These are phyloP conservation scores for Cutaneotrichosporon sp. DNA, from an alignment of 1,284 basidiomycete genomes.

Conservation along the genomic window DNA sequence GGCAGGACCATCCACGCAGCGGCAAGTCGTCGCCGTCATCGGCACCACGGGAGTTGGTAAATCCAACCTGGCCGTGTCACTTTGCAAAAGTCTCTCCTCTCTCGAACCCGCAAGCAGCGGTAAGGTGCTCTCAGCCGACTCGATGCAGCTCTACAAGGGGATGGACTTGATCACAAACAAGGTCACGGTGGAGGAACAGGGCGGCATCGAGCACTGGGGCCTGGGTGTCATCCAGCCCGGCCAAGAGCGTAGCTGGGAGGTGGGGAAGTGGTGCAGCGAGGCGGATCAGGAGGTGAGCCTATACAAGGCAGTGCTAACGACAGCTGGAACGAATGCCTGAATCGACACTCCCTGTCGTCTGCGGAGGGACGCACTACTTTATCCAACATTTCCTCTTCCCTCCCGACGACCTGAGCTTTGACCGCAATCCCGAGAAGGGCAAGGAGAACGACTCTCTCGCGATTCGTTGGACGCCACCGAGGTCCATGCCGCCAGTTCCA, in stretches of 20 bases:
- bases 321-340: slow-evolving; percentile 7
- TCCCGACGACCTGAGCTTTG: slow-evolving; percentile 63
- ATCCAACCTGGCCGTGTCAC: slow-evolving; percentile 84
- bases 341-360: slow-evolving; percentile 70
- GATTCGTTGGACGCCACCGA: slow-evolving; percentile 35
- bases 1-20: neutral
- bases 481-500: slow-evolving; percentile 46
- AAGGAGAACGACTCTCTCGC: slow-evolving; percentile 14
- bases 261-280: slow-evolving; percentile 68
- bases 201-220: slow-evolving; percentile 81
- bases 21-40: slow-evolving; percentile 66
- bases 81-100: slow-evolving; percentile 61
- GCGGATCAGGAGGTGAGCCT: slow-evolving; percentile 65
- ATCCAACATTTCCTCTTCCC: slow-evolving; percentile 79
- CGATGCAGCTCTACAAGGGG: slow-evolving; percentile 97
- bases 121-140: slow-evolving; percentile 84
- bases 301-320: slow-evolving; percentile 1
- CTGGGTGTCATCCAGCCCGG: slow-evolving; percentile 83
- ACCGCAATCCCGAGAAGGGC: slow-evolving; percentile 17
- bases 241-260: slow-evolving; percentile 78
- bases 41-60: slow-evolving; percentile 98
- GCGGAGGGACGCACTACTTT: slow-evolving; percentile 97
- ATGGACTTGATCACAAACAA: slow-evolving; percentile 97
- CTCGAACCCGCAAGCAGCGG: neutral
- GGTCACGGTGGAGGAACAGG: slow-evolving; percentile 70